phyloP scores from a whole-genome alignment of 768 basidiomycete genomes.

The Leccinum variicolor region DNA sequence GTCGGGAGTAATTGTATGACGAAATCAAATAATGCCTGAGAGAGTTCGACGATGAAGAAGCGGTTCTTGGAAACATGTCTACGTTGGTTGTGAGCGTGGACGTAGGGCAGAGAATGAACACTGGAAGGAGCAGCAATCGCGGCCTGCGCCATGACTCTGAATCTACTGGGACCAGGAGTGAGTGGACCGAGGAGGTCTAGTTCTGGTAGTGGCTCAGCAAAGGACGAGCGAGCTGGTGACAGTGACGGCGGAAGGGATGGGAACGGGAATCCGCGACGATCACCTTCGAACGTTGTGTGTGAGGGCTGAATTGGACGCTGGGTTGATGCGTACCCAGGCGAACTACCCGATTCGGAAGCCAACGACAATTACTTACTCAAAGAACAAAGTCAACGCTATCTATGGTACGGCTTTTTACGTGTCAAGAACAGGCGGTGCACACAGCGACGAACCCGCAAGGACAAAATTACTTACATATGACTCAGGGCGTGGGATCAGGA shows the following conservation, averaged over 20 bases:
- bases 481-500: constrained; percentile 1
- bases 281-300: constrained; percentile 18
- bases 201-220: constrained; percentile 4
- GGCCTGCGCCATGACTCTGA: constrained; percentile 27
- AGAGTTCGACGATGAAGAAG: constrained; percentile 72
- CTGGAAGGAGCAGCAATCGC: constrained; percentile 17
- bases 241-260: constrained; percentile 12
- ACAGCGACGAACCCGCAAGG: neutral
- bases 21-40: constrained; percentile 90
- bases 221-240: constrained; percentile 4
- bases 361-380: constrained; percentile 11
- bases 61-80: constrained; percentile 49
- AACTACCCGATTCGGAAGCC: constrained; percentile 28
- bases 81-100: constrained; percentile 35
- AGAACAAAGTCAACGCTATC: neutral
- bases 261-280: constrained; percentile 28
- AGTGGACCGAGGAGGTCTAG: neutral
- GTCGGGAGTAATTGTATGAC: constrained; percentile 91
- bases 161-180: neutral
- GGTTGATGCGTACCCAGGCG: constrained; percentile 13
- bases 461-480: neutral
- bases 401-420: neutral
- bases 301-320: constrained; percentile 13
- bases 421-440: neutral
- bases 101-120: constrained; percentile 25